Evolutionary conservation across 2,329 filamentous ascomycete genomes (phyloP).

Genomic region (Juglanconis juglandina): DNA sequence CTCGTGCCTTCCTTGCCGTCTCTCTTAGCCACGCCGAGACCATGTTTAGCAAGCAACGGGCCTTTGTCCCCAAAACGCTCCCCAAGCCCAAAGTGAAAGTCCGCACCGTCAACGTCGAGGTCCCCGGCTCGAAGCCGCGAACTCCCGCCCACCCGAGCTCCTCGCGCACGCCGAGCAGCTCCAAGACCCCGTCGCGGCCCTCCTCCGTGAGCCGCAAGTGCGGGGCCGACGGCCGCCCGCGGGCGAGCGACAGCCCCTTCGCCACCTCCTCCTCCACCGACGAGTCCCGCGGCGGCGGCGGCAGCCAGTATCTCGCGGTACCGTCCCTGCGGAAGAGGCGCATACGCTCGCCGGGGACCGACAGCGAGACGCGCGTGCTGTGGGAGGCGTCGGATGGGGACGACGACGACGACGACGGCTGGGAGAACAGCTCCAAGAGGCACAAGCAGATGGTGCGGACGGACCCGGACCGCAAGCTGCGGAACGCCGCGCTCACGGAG

Average conservation of each 20-base stretch:
- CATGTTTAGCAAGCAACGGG: slow-evolving; percentile 17
- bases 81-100: slow-evolving; percentile 16
- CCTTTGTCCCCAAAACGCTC: slow-evolving; percentile 12
- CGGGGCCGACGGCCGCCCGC: background rate
- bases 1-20: background rate
- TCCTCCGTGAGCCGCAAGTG: slow-evolving; percentile 1
- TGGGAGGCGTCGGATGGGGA: slow-evolving; percentile 51
- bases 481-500: slow-evolving; percentile 32
- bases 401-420: slow-evolving; percentile 50
- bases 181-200: slow-evolving; percentile 10
- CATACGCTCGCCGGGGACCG: slow-evolving; percentile 42
- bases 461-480: slow-evolving; percentile 46
- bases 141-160: slow-evolving; percentile 4
- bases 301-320: slow-evolving; percentile 11
- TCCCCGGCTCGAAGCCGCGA: slow-evolving; percentile 5
- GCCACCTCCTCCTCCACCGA: slow-evolving; percentile 14
- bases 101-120: slow-evolving; percentile 15
- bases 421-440: slow-evolving; percentile 47
- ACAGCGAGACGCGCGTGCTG: slow-evolving; percentile 36
- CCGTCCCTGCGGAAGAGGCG: slow-evolving; percentile 9
- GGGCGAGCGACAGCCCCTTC: slow-evolving; percentile 16
- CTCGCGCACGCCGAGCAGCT: slow-evolving; percentile 1
- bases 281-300: background rate
- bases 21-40: background rate
- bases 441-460: slow-evolving; percentile 36